phyloP scores from a whole-genome alignment of 768 basidiomycete genomes.

The Russula sp. region DNA sequence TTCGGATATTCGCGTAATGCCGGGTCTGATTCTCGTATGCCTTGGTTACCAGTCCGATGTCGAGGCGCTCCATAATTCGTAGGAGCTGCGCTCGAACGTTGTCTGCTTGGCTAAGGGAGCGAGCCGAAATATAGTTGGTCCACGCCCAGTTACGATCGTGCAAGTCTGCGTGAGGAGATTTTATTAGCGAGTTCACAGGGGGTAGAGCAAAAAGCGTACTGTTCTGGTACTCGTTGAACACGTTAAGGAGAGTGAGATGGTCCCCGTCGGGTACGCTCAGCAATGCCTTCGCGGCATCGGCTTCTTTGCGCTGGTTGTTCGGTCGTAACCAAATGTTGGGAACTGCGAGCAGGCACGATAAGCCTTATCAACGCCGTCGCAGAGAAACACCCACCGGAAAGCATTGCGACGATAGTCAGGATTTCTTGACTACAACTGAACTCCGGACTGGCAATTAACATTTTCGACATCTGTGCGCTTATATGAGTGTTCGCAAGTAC shows the following conservation, averaged over 20 bases:
- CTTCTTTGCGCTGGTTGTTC: conserved; percentile 79
- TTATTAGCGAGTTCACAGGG: background rate
- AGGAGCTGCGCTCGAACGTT: conserved; percentile 88
- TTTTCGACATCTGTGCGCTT: conserved; percentile 66
- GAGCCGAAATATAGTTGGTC: conserved; percentile 79
- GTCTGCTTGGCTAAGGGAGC: conserved; percentile 84
- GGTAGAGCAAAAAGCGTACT: conserved; percentile 43
- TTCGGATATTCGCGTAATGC: conserved; percentile 68
- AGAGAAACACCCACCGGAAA: conserved; percentile 60
- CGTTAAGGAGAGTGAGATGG: conserved; percentile 89
- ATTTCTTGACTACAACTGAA: conserved; percentile 97
- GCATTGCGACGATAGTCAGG: conserved; percentile 91
- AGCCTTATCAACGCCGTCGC: background rate
- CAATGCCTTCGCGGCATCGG: conserved; percentile 85
- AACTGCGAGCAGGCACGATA: conserved; percentile 39
- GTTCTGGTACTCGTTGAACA: conserved; percentile 86
- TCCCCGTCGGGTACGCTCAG: conserved; percentile 94
- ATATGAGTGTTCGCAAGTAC: background rate
- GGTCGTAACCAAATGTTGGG: conserved; percentile 96
- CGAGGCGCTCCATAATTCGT: conserved; percentile 87
- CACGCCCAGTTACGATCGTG: conserved; percentile 84
- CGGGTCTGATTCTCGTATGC: conserved; percentile 46
- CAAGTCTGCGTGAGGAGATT: conserved; percentile 26
- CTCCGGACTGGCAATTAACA: conserved; percentile 90
- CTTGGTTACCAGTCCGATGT: conserved; percentile 67